Percentiles rank a stretch among this genome's conserved stretches.
These are phyloP conservation scores for Planoprotostelium fungivorum DNA, from an alignment of 78 protist genomes.

Conservation along the genomic window DNA sequence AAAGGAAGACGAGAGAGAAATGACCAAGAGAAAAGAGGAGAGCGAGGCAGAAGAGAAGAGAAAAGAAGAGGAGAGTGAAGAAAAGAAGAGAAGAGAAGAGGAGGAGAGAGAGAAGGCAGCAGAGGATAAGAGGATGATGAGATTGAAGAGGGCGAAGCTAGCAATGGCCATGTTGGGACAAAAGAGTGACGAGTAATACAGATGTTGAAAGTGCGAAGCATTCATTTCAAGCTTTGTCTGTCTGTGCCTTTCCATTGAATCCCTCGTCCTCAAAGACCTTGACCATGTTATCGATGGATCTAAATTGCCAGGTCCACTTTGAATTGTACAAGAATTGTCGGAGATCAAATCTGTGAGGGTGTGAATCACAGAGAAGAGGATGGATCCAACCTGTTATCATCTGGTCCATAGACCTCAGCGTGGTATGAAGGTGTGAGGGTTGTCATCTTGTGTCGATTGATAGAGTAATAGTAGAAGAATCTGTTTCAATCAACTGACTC, in stretches of 20 bases:
- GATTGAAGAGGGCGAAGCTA: too few species aligned
- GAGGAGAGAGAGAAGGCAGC: too few species aligned
- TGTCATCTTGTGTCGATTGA: slow-evolving; percentile 83
- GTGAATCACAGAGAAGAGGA: not conserved
- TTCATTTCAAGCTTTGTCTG: too few species aligned
- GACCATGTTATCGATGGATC: slow-evolving; percentile 48
- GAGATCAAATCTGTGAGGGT: slow-evolving; percentile 43
- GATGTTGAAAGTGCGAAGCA: too few species aligned
- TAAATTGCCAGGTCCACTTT: slow-evolving; percentile 61
- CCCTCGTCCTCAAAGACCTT: not conserved
- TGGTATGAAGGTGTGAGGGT: slow-evolving; percentile 85
- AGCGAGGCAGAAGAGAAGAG: too few species aligned
- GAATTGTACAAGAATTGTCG: slow-evolving; percentile 77
- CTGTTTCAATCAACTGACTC: not conserved
- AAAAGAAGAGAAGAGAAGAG: too few species aligned
- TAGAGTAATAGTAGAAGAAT: slow-evolving; percentile 71
- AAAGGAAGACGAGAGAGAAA: too few species aligned
- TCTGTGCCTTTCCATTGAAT: slow-evolving; percentile 3
- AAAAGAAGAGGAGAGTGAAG: too few species aligned
- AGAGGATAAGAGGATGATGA: too few species aligned
- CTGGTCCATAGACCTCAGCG: slow-evolving; percentile 79
- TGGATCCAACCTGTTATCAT: slow-evolving; percentile 73
- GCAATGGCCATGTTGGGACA: too few species aligned
- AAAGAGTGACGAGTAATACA: too few species aligned
- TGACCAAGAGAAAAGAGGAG: too few species aligned